phyloP scores from a whole-genome alignment of 352 stramenopile species.

The Phytophthora pini region DNA sequence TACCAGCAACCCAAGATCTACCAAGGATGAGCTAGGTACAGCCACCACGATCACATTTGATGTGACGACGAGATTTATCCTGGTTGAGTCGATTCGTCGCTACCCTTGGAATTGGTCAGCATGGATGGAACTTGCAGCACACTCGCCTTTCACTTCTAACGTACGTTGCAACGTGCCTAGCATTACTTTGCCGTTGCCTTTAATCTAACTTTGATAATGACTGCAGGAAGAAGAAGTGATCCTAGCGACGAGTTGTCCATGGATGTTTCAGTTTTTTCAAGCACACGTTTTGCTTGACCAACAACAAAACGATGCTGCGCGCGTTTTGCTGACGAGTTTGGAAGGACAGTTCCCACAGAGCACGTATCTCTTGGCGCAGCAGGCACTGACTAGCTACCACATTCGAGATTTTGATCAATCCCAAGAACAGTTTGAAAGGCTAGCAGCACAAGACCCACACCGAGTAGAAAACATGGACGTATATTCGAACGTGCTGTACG shows the following conservation, averaged over 20 bases:
- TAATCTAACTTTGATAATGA: conserved; percentile 16
- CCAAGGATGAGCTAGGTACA: conserved; percentile 27
- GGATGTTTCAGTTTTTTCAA: conserved; percentile 90
- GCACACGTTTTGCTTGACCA: conserved; percentile 80
- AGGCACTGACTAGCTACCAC: conserved; percentile 84
- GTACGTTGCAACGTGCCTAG: conserved; percentile 12
- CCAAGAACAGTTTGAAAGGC: conserved; percentile 75
- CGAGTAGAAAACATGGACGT: conserved; percentile 86
- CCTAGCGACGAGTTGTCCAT: conserved; percentile 57
- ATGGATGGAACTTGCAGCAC: conserved; percentile 94
- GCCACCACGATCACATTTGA: conserved; percentile 42
- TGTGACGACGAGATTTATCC: conserved; percentile 67
- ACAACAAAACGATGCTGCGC: conserved; percentile 76
- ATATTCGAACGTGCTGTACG: conserved; percentile 89
- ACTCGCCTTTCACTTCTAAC: conserved; percentile 69
- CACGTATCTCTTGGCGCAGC: conserved; percentile 78
- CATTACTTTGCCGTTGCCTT: not conserved
- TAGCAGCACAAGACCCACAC: conserved; percentile 70
- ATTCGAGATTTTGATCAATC: conserved; percentile 85
- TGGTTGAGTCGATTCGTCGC: conserved; percentile 71
- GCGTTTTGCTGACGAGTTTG: conserved; percentile 59
- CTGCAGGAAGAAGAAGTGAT: conserved; percentile 65
- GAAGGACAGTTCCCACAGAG: conserved; percentile 65
- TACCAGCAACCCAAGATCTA: conserved; percentile 6
- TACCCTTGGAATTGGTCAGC: conserved; percentile 96